These are phyloP conservation scores for Apiospora saccharicola DNA, from an alignment of 2,329 filamentous ascomycete species.

Conservation along the genomic window DNA sequence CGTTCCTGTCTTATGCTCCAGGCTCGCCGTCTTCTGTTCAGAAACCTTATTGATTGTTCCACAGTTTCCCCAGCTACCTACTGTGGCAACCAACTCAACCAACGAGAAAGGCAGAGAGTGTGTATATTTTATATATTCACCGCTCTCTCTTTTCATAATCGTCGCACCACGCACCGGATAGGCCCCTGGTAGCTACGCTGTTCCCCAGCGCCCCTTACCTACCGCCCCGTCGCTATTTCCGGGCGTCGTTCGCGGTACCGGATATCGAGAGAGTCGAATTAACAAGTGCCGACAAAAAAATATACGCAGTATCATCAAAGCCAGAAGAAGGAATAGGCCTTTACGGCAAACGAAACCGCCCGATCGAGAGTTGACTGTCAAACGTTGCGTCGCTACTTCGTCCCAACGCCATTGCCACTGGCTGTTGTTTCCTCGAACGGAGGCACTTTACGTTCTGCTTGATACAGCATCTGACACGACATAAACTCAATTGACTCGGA, in stretches of 20 bases:
- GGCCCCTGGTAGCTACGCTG: not conserved
- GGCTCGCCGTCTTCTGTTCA: slow-evolving; percentile 11
- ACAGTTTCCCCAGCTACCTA: slow-evolving; percentile 13
- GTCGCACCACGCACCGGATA: not conserved
- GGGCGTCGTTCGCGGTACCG: not conserved
- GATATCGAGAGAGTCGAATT: not conserved
- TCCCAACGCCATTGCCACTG: not conserved
- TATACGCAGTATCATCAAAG: not conserved
- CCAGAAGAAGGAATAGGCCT: not conserved
- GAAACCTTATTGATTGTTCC: slow-evolving; percentile 21
- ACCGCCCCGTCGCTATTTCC: not conserved
- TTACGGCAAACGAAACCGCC: not conserved
- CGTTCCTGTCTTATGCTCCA: slow-evolving; percentile 21
- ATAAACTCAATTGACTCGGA: slow-evolving; percentile 25
- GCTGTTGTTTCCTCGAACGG: not conserved
- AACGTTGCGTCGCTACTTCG: slow-evolving; percentile 7
- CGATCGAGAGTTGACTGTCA: not conserved
- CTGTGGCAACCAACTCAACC: slow-evolving; percentile 8
- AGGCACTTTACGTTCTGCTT: slow-evolving; percentile 6
- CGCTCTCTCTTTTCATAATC: not conserved
- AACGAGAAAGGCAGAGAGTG: slow-evolving; percentile 7
- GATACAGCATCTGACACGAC: slow-evolving; percentile 18
- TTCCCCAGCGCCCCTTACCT: not conserved
- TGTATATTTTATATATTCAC: not conserved
- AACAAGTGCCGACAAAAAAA: not conserved